Evolutionary conservation across 2,329 filamentous ascomycete species (phyloP), one percentile per base, ranked within the genome.

Genomic region (Phialophora expanda): DNA sequence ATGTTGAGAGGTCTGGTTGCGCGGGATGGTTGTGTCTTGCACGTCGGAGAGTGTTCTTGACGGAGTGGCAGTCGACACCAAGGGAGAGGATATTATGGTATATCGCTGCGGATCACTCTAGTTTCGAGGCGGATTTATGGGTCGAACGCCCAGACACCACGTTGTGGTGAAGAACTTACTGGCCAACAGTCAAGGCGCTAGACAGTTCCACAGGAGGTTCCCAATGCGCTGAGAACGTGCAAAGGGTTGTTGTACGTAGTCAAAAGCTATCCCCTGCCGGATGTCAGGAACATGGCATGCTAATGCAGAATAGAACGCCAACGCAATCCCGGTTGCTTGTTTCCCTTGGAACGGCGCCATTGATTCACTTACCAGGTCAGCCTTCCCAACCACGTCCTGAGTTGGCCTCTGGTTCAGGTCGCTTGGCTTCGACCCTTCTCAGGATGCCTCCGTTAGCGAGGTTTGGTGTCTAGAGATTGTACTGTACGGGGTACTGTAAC

Each of bases 241-340:
- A 44, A 8, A n/a, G 38, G 38, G 38, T 44, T 5, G 38, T 6
- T n/a, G 38, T n/a, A 44, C 17, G 17, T 46, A 46, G 56, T 26
- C 38, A 2, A 44, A 58, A 46, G 17, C 34, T 46, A 22, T n/a
- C 34, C 56, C 56, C 56, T 58, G 56, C 28, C 32, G 41, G 20
- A 24, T 26, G 34, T 58, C 56, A 58, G 56, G 56, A 58, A 58
- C 56, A 24, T 26, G 34, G 38, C 26, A 38, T 58, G 38, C 34
- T 58, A 46, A 46, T 58, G 56, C 56, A 58, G 17, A 46, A 26
- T 5, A 58, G 41, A 46, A 41, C n/a, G 32, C 34, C 38, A 46
- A 28, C 26, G 56, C 56, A 26, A 26, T 26, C 34, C 20, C n/a
- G 32, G 41, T 58, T 38, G n/a, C 34, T 46, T 17, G 56, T 58